A percentile compares a stretch with the other conserved stretches of the same genome.
Conservation (phyloP, 2,329 filamentous ascomycete species). For the Aspergillaceae sp. region DNA sequence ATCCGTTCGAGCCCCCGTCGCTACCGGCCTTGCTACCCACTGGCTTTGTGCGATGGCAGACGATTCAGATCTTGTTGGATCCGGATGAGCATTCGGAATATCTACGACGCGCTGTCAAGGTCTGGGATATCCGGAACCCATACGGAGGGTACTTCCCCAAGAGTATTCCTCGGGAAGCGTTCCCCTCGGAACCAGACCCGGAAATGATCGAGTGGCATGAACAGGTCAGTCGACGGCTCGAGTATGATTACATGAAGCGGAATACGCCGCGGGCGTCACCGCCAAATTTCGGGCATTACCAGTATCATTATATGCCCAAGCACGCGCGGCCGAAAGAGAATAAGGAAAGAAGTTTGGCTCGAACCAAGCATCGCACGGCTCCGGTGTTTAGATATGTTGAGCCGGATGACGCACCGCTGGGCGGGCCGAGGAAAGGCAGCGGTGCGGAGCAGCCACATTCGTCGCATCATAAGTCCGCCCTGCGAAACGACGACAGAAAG, state of each 20-base stretch:
- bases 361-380: conserved; percentile 7
- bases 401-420: conserved; percentile 11
- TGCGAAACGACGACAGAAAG: not conserved
- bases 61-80: conserved; percentile 76
- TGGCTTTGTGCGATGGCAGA: conserved; percentile 91
- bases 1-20: conserved; percentile 62
- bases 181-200: conserved; percentile 63
- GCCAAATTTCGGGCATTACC: conserved; percentile 17
- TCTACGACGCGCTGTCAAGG: conserved; percentile 67
- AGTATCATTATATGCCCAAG: conserved; percentile 6
- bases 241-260: conserved; percentile 48
- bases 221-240: conserved; percentile 61
- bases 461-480: not conserved
- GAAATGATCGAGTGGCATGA: conserved; percentile 86
- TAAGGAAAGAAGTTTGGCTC: conserved; percentile 16
- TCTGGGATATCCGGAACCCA: conserved; percentile 68
- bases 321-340: conserved; percentile 15
- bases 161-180: conserved; percentile 57
- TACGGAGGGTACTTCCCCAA: conserved; percentile 52
- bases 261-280: conserved; percentile 27
- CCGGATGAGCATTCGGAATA: conserved; percentile 83
- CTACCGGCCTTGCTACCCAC: conserved; percentile 73
- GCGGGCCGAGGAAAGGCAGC: conserved; percentile 11
- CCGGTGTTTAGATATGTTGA: conserved; percentile 12
- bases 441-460: conserved; percentile 12